A percentile compares a stretch with the other conserved stretches of the same genome.
phyloP scores from a whole-genome alignment of 2,329 filamentous ascomycete species.

The Ophioceras dolichostomum region DNA sequence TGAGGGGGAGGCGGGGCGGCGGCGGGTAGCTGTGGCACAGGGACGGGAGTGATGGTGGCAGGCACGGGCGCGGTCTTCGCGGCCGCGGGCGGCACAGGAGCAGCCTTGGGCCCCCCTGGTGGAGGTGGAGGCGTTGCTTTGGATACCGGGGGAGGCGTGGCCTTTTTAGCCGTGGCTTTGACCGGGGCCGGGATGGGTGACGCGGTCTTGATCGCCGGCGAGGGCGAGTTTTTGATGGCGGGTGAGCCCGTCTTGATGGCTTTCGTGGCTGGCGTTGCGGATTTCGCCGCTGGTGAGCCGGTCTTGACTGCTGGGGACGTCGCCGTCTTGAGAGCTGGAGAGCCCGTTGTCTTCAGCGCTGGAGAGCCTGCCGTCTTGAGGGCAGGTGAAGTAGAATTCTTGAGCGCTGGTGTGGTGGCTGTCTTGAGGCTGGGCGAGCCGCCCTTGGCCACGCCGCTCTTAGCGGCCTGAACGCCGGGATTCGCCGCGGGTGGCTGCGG shows the following conservation, averaged over 20 bases:
- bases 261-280: constrained; percentile 3
- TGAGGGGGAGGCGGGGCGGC: not conserved
- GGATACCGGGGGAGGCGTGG: too few relatives aligned
- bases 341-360: constrained; percentile 11
- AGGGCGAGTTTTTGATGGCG: constrained; percentile 1
- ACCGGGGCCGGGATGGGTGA: constrained; percentile 10
- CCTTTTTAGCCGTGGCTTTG: too few relatives aligned
- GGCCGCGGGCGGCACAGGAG: constrained; percentile 6
- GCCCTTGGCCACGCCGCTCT: constrained; percentile 9
- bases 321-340: constrained; percentile 3
- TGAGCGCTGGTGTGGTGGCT: constrained; percentile 4
- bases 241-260: constrained; percentile 5
- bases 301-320: not conserved
- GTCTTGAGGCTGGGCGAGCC: constrained; percentile 12
- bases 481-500: constrained; percentile 8
- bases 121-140: constrained; percentile 11
- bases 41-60: not conserved
- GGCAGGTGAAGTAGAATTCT: not conserved
- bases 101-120: constrained; percentile 11
- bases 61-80: constrained; percentile 4
- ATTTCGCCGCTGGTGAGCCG: constrained; percentile 3
- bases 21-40: too few relatives aligned
- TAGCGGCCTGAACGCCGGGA: constrained; percentile 4
- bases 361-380: too few relatives aligned
- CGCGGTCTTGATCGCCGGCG: constrained; percentile 1